Base-by-base conservation (phyloP, 1,284 basidiomycete species). In the Sutorius eximius region DNA sequence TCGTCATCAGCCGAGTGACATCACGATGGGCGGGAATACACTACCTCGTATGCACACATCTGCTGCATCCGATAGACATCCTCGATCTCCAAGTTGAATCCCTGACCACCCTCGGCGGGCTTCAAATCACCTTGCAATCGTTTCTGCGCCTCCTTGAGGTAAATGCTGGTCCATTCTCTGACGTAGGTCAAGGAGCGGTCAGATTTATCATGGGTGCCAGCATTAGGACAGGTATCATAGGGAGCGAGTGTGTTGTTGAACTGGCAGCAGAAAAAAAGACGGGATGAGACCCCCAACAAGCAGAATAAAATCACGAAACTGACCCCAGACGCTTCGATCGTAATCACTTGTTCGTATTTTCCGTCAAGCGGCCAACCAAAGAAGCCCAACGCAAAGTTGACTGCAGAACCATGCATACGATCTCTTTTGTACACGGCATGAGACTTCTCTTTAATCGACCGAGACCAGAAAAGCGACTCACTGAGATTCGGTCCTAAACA, bases 401-500 rank as follows among this genome's bases (percentile, higher is more conserved):
- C 70, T 0, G 90, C 89, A 7, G 91, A 93, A 30, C 86, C 77
- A 27, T 90, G 79, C 90, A 93, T 93, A 29, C 91, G 87, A 69
- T 93, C 84, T 66, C 87, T 70, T 84, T 60, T 13, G 10, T 0
- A 16, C 12, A 45, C 24, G 38, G 20, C 11, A 32, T 24, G n/a
- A 37, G 7, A 32, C 20, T 20, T 8, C 7, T 5, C 22, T 37
- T 30, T 13, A 16, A 40, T 29, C 29, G 7, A 24, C 7, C 3
- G 33, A 50, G 3, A 45, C 0, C 16, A 36, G 16, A 47, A 15
- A 15, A 3, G 15, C 0, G 2, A 58, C 86, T 59, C 72, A 91
- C 82, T 93, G 88, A 3, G 90, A 92, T 71, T 91, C 91, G 0
- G 93, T 94, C 45, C 94, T 84, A 74, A 95, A 93, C 12, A 95